Base-by-base conservation (phyloP, 2,329 filamentous ascomycete genomes). In the Leptographium lundbergii region DNA sequence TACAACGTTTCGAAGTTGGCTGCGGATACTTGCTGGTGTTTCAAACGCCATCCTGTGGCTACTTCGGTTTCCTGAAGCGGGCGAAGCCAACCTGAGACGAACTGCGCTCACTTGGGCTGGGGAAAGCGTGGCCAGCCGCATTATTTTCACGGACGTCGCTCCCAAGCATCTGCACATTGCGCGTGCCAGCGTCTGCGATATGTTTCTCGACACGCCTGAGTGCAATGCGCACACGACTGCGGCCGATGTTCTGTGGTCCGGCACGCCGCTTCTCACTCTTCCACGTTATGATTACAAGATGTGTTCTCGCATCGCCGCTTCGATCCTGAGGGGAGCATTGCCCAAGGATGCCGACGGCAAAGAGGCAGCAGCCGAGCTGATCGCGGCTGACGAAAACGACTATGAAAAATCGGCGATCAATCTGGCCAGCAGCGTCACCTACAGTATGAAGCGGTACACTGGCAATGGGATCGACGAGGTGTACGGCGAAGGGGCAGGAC, bases 151-250 rank as follows among this genome's bases (percentile, higher is more conserved):
- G 6, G 94, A 99, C 69, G 94, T 99, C 14, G 94, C 94, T 0
- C 91, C 92, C 4, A 99, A 99, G 71, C 87, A 89, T 65, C 84
- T 91, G 64, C 94, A 99, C 71, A 99, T 99, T 64, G 87, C 89
- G 7, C 86, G 94, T 39, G 94, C 94, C 6, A 84, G 91, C 25
- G 84, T 99, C 32, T 92, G 92, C 69, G 94, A 99, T 72, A 77
- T 99, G 7, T 97, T 99, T 69, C 81, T 99, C 17, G 94, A 99
- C 72, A 99, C 94, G 0, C 91, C 94, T 1, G 94, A 99, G 72
- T 99, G 94, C 73, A 99, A 99, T 68, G 94, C 91, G 1, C 94
- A 99, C 71, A 99, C 94, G 1, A 99, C 94, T 1, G 94, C 94
- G 2, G 95, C 94, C 14, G 94, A 99, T 68, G 87, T 97, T 1